Conservation (phyloP, 179 eudicot genomes). For the Patellifolia procumbens region DNA sequence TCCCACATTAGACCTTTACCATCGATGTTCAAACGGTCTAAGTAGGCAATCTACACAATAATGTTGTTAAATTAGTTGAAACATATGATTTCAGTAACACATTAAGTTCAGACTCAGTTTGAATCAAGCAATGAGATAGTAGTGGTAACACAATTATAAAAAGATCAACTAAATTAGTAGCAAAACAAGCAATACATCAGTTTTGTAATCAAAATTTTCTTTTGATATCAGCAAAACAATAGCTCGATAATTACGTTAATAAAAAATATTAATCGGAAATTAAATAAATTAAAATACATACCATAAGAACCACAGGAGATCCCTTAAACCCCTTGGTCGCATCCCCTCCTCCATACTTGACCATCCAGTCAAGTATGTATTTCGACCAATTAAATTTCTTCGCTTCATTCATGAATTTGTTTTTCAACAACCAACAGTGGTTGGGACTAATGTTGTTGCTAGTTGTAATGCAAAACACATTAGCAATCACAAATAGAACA, state of each 20-base stretch:
- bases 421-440: background rate
- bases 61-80: background rate
- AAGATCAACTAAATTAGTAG: too few species aligned
- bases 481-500: background rate
- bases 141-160: too few species aligned
- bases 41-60: background rate
- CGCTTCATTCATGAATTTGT: background rate
- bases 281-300: background rate
- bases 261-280: background rate
- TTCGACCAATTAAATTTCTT: background rate
- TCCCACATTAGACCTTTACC: background rate
- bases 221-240: too few species aligned
- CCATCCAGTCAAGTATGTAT: background rate
- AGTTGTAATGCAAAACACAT: background rate
- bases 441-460: background rate
- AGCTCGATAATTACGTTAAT: too few species aligned
- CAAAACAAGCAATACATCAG: too few species aligned
- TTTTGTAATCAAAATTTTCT: too few species aligned
- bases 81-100: too few species aligned
- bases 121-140: too few species aligned
- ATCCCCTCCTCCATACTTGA: background rate
- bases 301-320: background rate
- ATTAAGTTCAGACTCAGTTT: too few species aligned
- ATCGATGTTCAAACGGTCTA: background rate
- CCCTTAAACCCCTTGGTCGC: background rate